phyloP scores from a whole-genome alignment of 192 early-diverging fungal species.

The Coemansia sp. region DNA sequence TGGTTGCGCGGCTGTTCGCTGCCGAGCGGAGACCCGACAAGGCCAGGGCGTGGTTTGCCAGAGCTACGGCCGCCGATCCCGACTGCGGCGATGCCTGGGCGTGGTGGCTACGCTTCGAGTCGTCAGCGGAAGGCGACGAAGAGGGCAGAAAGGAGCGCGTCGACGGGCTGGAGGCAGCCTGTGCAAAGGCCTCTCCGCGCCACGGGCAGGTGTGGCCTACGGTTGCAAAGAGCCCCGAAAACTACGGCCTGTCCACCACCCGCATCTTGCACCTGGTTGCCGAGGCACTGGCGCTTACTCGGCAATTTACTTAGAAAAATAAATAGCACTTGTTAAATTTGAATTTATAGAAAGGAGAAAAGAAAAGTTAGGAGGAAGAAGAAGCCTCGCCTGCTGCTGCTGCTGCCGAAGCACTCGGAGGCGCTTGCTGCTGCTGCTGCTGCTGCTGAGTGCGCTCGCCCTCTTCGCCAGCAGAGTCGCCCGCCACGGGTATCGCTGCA shows the following conservation, averaged over 20 bases:
- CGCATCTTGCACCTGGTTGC: conserved; percentile 26
- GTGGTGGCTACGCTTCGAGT: conserved; percentile 93
- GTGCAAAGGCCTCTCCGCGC: conserved; percentile 75
- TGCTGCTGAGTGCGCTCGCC: conserved; percentile 10
- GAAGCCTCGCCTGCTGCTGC: not conserved
- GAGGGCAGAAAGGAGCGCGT: conserved; percentile 17
- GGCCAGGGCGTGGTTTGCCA: conserved; percentile 87
- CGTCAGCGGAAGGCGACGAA: conserved; percentile 17
- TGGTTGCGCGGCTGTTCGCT: conserved; percentile 93
- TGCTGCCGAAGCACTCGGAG: too few relatives aligned
- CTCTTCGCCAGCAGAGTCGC: not conserved
- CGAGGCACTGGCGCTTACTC: conserved; percentile 12
- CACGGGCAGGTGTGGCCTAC: conserved; percentile 90
- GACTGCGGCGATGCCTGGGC: conserved; percentile 94
- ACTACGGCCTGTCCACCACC: conserved; percentile 14
- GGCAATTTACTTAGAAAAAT: conserved; percentile 11
- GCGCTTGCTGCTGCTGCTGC: conserved; percentile 8
- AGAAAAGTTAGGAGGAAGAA: not conserved
- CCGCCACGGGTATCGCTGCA: not conserved
- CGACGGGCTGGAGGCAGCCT: conserved; percentile 61
- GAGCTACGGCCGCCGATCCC: conserved; percentile 77
- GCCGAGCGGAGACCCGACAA: conserved; percentile 89
- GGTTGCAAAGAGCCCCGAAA: conserved; percentile 67
- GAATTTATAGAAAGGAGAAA: not conserved
- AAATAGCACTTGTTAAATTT: not conserved